These are phyloP conservation scores for Dentipellis fragilis DNA, from an alignment of 768 basidiomycete species.

Conservation along the genomic window DNA sequence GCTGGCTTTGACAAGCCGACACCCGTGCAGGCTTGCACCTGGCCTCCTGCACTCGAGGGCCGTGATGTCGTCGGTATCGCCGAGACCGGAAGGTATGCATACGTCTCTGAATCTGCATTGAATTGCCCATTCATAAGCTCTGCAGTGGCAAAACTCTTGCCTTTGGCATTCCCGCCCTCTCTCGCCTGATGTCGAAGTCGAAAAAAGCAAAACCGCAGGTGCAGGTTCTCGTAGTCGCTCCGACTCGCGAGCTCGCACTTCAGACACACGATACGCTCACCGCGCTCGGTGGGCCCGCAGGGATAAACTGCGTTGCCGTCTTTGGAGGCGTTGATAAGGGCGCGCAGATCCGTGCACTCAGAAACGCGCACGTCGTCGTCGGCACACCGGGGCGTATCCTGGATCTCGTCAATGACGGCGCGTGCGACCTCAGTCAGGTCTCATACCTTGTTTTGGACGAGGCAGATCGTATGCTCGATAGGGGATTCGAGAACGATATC, in stretches of 20 bases:
- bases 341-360: conserved; percentile 63
- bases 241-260: conserved; percentile 92
- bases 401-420: conserved; percentile 85
- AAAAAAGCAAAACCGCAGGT: conserved; percentile 13
- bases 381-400: conserved; percentile 92
- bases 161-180: conserved; percentile 87
- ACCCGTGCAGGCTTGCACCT: conserved; percentile 91
- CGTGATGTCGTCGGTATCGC: conserved; percentile 93
- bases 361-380: conserved; percentile 68
- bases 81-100: conserved; percentile 76
- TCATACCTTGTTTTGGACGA: conserved; percentile 92
- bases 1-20: conserved; percentile 76
- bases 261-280: conserved; percentile 86
- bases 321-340: conserved; percentile 95
- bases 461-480: conserved; percentile 97
- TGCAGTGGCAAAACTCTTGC: conserved; percentile 89
- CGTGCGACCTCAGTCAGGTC: conserved; percentile 79
- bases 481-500: conserved; percentile 98
- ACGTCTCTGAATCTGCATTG: not conserved
- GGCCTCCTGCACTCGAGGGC: conserved; percentile 78
- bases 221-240: conserved; percentile 65
- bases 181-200: conserved; percentile 40
- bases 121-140: conserved; percentile 4
- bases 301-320: conserved; percentile 75
- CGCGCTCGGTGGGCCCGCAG: conserved; percentile 49